Evolutionary conservation across 345 rosid genomes (phyloP), one percentile per base, ranked within the genome.

Genomic region (Geranium rotundifolium): DNA sequence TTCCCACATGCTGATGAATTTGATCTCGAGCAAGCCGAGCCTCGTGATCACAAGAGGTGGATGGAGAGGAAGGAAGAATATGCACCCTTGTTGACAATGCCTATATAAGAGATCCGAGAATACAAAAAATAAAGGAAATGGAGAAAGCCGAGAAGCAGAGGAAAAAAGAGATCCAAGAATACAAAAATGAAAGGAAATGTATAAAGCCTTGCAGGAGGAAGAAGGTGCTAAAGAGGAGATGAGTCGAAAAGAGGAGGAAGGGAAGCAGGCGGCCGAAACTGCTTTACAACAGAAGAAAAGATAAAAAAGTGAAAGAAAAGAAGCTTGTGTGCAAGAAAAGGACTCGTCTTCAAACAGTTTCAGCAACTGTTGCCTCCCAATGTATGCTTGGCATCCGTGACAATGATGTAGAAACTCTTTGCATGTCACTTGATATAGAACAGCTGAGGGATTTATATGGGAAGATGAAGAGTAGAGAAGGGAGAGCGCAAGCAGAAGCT

Each of bases 1-100:
- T 95, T 95, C 77, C 97, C 99, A 10, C 96, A 88, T 77, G 84
- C 86, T 14, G 97, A 90, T 67, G 99, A 95, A 79, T 88, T 81
- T 79, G 97, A 95, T 75, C 78, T 95, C 34, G 99, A 95, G 59
- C 82, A 90, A 73, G 93, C 99, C 0, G 99, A 95, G 71, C 86
- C 95, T 54, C 97, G 99, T 67, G 97, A 95, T 57, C 97, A 95
- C 58, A 88, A 70, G 76, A 90, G 99, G 73, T 95, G 99, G 99
- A 90, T 95, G 96, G 99, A 95, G 82, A 88, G 97, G 67, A 95
- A 87, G 79, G 96, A 95, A 77, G 99, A 95, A 61, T 88, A 90
- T 82, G 95, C 75, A 58, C 82, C 13, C 99, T 95, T 67, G 91
- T 95, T 62, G 99, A 86, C 76, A 90, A 87, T 78, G 96, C 99